phyloP scores from a whole-genome alignment of 805 yeast species.

The Debaryomyces hansenii region DNA sequence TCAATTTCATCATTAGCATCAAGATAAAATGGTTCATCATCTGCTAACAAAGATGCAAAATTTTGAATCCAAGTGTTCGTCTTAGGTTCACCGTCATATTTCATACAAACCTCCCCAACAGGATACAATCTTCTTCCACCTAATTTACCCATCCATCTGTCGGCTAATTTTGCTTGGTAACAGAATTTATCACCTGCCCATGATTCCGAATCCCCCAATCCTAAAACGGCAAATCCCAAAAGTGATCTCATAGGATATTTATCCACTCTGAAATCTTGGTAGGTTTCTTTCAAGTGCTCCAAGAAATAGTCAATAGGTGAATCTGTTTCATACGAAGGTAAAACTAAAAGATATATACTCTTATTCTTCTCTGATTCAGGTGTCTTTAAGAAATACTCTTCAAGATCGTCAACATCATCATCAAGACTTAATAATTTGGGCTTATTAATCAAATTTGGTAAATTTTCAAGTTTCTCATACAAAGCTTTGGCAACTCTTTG shows the following conservation, averaged over 20 bases:
- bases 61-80: slow-evolving; percentile 68
- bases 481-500: slow-evolving; percentile 64
- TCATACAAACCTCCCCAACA: slow-evolving; percentile 79
- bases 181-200: slow-evolving; percentile 79
- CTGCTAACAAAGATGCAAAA: slow-evolving; percentile 61
- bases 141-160: slow-evolving; percentile 70
- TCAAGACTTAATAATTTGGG: slow-evolving; percentile 70
- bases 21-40: slow-evolving; percentile 63
- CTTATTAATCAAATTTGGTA: slow-evolving; percentile 24
- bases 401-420: slow-evolving; percentile 79
- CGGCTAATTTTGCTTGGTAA: slow-evolving; percentile 78
- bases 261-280: slow-evolving; percentile 82
- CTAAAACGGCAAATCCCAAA: slow-evolving; percentile 81
- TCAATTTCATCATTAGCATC: slow-evolving; percentile 62
- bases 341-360: slow-evolving; percentile 65
- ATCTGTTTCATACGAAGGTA: slow-evolving; percentile 91
- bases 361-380: slow-evolving; percentile 45
- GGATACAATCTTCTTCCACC: slow-evolving; percentile 90
- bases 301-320: slow-evolving; percentile 88
- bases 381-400: slow-evolving; percentile 70
- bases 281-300: slow-evolving; percentile 76
- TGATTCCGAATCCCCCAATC: slow-evolving; percentile 83
- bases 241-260: slow-evolving; percentile 70
- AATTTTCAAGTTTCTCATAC: slow-evolving; percentile 31
- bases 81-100: slow-evolving; percentile 58